Conservation (phyloP, 495 filamentous ascomycete species). For the Chaetomium tenue region DNA sequence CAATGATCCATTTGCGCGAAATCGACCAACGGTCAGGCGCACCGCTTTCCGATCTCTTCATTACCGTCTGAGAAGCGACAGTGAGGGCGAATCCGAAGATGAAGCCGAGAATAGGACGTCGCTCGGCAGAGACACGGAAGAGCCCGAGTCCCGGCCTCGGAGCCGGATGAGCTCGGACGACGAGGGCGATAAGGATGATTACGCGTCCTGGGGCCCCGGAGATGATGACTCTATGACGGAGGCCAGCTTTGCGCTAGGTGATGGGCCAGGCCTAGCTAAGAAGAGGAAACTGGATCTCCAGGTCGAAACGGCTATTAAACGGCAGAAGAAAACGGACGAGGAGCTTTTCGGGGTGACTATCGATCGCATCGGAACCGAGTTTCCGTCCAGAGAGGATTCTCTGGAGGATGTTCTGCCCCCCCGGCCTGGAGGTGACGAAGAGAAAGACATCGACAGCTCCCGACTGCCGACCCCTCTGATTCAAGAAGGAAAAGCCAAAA, state of each 20-base stretch:
- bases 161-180: constrained; percentile 73
- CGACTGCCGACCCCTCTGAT: constrained; percentile 46
- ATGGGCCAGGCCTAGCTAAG: constrained; percentile 47
- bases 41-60: constrained; percentile 53
- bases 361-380: constrained; percentile 51
- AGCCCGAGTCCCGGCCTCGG: constrained; percentile 74
- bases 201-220: constrained; percentile 40
- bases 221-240: constrained; percentile 60
- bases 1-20: constrained; percentile 73
- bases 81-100: constrained; percentile 57
- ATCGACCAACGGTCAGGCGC: constrained; percentile 50
- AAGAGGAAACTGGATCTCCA: constrained; percentile 69
- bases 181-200: constrained; percentile 64
- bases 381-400: constrained; percentile 37
- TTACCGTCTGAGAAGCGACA: constrained; percentile 54
- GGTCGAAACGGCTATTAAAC: constrained; percentile 62
- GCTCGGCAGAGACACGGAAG: constrained; percentile 70
- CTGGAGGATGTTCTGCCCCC: constrained; percentile 41
- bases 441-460: constrained; percentile 43
- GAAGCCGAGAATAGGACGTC: constrained; percentile 50
- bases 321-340: constrained; percentile 71
- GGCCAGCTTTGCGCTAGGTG: constrained; percentile 50
- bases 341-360: constrained; percentile 67
- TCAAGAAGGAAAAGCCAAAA: constrained; percentile 37
- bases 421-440: constrained; percentile 37